Conservation (phyloP, 129 eudicot genomes). For the Flaveria bidentis region DNA sequence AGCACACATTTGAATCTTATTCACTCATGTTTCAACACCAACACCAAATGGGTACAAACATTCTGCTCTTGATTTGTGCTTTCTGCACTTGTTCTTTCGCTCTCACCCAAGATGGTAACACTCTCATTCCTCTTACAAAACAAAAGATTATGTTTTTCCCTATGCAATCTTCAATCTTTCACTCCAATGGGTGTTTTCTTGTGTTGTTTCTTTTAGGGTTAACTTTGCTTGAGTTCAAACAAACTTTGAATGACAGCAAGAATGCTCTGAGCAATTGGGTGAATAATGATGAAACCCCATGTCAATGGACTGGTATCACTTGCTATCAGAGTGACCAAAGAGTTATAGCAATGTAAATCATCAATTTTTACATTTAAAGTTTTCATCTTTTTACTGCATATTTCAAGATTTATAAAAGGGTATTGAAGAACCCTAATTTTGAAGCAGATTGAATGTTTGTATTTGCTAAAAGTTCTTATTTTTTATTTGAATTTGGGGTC, state of each 20-base stretch:
- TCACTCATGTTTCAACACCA: conserved; percentile 38
- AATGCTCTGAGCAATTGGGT: conserved; percentile 68
- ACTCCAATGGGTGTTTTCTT: background rate
- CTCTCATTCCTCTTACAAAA: background rate
- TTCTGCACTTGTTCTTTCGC: conserved; percentile 55
- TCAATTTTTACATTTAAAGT: background rate
- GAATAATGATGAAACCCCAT: conserved; percentile 73
- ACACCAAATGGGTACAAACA: conserved; percentile 45
- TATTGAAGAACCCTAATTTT: conserved; percentile 16
- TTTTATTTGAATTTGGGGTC: conserved; percentile 15
- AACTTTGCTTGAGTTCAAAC: conserved; percentile 69
- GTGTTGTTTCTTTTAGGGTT: conserved; percentile 50
- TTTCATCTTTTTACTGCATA: background rate
- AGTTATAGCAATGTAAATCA: conserved; percentile 70
- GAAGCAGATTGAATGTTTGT: background rate
- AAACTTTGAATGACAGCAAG: conserved; percentile 74
- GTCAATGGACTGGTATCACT: conserved; percentile 88
- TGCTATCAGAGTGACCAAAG: conserved; percentile 73
- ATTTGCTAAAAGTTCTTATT: conserved; percentile 4
- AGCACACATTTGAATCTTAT: conserved; percentile 33
- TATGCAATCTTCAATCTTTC: conserved; percentile 11
- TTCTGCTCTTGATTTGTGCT: conserved; percentile 37
- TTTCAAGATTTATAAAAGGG: background rate
- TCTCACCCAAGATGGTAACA: conserved; percentile 81
- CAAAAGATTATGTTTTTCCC: background rate